Percentiles rank a stretch among this genome's conserved stretches.
Conservation (phyloP, 768 basidiomycete genomes). For the Phlebiopsis flavidoalba region DNA sequence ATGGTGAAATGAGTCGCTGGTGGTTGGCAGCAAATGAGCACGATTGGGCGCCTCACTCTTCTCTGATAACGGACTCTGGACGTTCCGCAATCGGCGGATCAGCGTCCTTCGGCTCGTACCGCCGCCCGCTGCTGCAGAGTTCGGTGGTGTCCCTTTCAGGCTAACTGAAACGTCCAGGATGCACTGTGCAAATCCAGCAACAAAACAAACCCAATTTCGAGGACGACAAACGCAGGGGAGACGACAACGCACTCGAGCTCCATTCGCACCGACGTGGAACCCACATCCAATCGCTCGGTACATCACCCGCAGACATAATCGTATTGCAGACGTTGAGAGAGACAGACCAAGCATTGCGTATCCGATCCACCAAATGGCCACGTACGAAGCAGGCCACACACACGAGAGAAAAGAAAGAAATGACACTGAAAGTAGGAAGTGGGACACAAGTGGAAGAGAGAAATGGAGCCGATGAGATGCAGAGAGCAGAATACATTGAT, state of each 20-base stretch:
- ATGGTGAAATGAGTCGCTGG: background rate
- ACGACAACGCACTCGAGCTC: too few relatives aligned
- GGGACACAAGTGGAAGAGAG: background rate
- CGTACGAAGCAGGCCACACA: background rate
- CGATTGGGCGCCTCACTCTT: background rate
- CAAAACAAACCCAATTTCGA: too few relatives aligned
- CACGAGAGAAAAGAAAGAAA: too few relatives aligned
- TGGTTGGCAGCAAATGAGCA: background rate
- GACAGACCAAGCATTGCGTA: background rate
- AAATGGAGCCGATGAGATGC: background rate
- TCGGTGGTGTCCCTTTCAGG: background rate
- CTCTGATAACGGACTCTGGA: background rate
- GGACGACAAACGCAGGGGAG: too few relatives aligned
- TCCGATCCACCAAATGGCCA: background rate
- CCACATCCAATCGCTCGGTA: too few relatives aligned
- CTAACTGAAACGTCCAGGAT: background rate
- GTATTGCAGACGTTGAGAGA: background rate
- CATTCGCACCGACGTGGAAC: too few relatives aligned
- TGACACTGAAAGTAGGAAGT: background rate
- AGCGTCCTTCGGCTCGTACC: background rate
- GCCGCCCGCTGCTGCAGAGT: too few relatives aligned
- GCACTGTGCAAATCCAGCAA: too few relatives aligned
- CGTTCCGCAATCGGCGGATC: background rate
- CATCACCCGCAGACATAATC: background rate
- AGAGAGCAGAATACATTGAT: constrained; percentile 2